Percentiles rank a stretch among this genome's conserved stretches.
These are phyloP conservation scores for Paraurostyla sp. DNA, from an alignment of 73 alveolate genomes.

Conservation along the genomic window DNA sequence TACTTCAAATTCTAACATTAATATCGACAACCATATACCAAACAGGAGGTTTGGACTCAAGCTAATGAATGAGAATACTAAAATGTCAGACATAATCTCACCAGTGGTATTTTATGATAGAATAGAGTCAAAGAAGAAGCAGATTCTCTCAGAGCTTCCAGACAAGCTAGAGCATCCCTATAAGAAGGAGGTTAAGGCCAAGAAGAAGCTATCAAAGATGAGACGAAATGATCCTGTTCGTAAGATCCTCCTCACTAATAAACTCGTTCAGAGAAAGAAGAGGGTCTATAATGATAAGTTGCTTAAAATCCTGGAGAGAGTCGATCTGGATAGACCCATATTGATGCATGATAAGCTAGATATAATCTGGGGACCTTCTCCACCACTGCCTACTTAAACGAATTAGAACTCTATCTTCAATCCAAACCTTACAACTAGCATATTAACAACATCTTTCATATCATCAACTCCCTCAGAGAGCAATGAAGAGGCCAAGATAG, in stretches of 20 bases:
- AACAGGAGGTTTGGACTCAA: too few species aligned
- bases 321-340: constrained; percentile 64
- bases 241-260: constrained; percentile 24
- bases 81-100: background rate
- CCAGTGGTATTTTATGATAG: background rate
- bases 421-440: background rate
- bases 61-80: background rate
- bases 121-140: background rate
- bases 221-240: constrained; percentile 51
- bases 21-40: too few species aligned
- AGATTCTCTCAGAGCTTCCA: background rate
- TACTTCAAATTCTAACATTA: too few species aligned
- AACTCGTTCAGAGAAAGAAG: background rate
- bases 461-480: background rate
- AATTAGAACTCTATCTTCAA: background rate
- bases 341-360: constrained; percentile 65
- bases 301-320: constrained; percentile 52
- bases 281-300: constrained; percentile 22
- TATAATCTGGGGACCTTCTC: constrained; percentile 46
- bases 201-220: constrained; percentile 19
- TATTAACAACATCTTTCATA: background rate
- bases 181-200: background rate
- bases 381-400: background rate
- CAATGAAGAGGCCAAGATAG: background rate
- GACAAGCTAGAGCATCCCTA: constrained; percentile 9